Base-by-base conservation (phyloP, 2,329 filamentous ascomycete genomes). In the Thyridium curvatum region DNA sequence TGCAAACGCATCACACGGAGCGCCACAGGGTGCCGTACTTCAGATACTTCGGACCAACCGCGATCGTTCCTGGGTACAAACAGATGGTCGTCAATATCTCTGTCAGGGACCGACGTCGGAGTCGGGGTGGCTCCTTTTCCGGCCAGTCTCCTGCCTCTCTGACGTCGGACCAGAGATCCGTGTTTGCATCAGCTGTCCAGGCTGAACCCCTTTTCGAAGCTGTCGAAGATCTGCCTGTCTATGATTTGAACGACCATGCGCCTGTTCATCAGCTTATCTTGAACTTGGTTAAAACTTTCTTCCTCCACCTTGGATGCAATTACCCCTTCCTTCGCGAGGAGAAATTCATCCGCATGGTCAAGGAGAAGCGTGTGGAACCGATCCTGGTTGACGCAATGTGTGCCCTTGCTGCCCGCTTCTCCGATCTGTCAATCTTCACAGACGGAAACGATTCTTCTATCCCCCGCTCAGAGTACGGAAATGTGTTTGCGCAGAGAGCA, bases 31-130 rank as follows among this genome's bases (percentile, higher is more conserved):
- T 94, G 46, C 88, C 88, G 0, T 95, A 93, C 57, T 94, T 94
- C 52, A 74, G 89, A 43, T 94, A 93, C 60, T 93, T 94, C 55
- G 89, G 88, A 0, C 86, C 87, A 0, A 94, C 89, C 1, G 89
- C 88, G 45, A 94, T 94, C 53, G 86, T 93, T 38, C 88, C 88
- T 2, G 88, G 88, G 16, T 94, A 89, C 65, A 94, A 94, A 61
- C 87, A 94, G 59, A 94, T 94, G 86, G 86, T 94, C 18, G 82
- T 85, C 42, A 54, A 61, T 33, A 49, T 61, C 14, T 82, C 84
- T 39, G 78, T 90, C 21, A 74, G 82, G 42, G 80, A 84, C 43
- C 69, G 79, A 42, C 73, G 79, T 17, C 72, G 73, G 17, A 80
- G 79, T 38, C 72, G 69, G 8, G 68, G 64, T 7, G 71, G 69